Conservation (phyloP, 345 rosid species). For the Ricinus communis region DNA sequence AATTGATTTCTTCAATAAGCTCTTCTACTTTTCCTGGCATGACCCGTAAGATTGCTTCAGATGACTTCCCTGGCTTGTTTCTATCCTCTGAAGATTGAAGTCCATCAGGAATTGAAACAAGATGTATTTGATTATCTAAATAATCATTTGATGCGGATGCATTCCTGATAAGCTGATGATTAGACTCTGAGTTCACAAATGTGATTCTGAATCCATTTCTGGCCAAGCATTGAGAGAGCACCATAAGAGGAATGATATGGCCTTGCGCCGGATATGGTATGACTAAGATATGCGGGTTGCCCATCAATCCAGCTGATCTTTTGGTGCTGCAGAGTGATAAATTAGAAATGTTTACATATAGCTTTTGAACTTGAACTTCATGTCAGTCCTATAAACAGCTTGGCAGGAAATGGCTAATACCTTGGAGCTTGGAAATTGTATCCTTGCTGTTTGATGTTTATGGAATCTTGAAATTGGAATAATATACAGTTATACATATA, state of each 20-base stretch:
- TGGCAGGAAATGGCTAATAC: too few species aligned
- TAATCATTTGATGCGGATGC: not conserved
- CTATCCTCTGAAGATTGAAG: not conserved
- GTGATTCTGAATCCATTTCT: conserved; percentile 22
- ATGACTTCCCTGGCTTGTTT: not conserved
- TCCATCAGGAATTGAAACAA: conserved; percentile 17
- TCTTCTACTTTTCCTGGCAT: conserved; percentile 17
- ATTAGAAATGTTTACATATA: too few species aligned
- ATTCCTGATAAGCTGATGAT: conserved; percentile 10
- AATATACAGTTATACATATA: too few species aligned
- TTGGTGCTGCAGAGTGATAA: not conserved
- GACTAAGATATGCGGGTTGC: conserved; percentile 16
- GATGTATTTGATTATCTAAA: not conserved
- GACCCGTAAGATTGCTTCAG: not conserved
- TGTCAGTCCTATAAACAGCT: too few species aligned
- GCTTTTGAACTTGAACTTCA: too few species aligned
- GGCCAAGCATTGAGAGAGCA: conserved; percentile 7
- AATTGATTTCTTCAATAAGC: not conserved
- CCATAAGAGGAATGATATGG: conserved; percentile 25
- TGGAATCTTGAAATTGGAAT: too few species aligned
- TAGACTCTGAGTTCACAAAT: conserved; percentile 13
- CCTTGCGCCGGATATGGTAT: conserved; percentile 24
- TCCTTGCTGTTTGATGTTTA: not conserved
- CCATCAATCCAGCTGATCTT: not conserved
- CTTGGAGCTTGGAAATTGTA: not conserved